Evolutionary conservation across 2,329 filamentous ascomycete species (phyloP).

Genomic region (Sclerotinia trifoliorum): DNA sequence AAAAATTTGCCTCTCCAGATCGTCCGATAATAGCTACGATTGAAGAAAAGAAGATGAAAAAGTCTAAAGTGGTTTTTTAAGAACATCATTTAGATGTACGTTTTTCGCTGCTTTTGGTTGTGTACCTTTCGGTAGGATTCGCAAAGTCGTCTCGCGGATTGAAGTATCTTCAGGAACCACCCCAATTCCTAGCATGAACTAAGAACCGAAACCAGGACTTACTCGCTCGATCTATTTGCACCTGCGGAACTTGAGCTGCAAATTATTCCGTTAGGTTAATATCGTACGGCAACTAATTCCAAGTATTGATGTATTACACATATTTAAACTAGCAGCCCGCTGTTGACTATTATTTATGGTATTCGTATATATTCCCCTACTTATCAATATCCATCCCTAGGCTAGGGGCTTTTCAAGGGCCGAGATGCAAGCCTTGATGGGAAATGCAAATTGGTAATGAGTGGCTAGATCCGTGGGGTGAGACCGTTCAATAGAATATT

Average conservation of each 20-base stretch:
- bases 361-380: neutral
- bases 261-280: neutral
- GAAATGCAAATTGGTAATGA: neutral
- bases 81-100: constrained; percentile 40
- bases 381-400: too few species aligned
- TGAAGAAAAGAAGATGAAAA: constrained; percentile 46
- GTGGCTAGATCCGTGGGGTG: neutral
- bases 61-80: constrained; percentile 39
- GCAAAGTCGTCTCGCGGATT: constrained; percentile 35
- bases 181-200: too few species aligned
- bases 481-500: constrained; percentile 41
- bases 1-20: constrained; percentile 41
- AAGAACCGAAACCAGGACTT: constrained; percentile 34
- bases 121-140: constrained; percentile 33
- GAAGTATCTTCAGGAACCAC: constrained; percentile 40
- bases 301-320: neutral
- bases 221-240: neutral
- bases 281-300: neutral
- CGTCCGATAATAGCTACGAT: constrained; percentile 39
- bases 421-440: neutral
- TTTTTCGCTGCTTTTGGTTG: constrained; percentile 42
- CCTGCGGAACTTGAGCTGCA: neutral
- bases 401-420: neutral
- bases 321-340: constrained; percentile 14
- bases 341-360: neutral